Base-by-base conservation (phyloP, 768 basidiomycete genomes). In the Podaxis rugospora region DNA sequence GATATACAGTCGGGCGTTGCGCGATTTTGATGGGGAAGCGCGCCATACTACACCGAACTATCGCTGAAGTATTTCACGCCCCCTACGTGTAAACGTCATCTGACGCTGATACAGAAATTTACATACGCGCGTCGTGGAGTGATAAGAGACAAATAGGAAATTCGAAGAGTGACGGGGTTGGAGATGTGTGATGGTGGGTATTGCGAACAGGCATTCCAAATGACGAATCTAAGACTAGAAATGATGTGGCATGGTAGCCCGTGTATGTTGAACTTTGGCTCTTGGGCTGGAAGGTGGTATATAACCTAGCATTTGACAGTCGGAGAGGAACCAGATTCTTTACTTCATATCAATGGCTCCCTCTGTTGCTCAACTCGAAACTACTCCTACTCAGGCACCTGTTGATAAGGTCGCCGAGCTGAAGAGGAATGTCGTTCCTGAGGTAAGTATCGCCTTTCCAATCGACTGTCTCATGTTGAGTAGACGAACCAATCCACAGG, bases 401-500 rank as follows among this genome's bases (percentile, higher is more conserved):
- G 9, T 14, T 11, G 21, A 49, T 11, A 49, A 27, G 9, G 47
- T 49, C 11, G 25, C 47, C 7, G 25, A 49, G 23, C 21, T 49
- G 47, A 49, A 27, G 23, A 27, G 23, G 47, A 47, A n/a, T 23
- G 11, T 14, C 11, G 47, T 25, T 49, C 47, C 47, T 49, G 47
- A 23, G 25, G 47, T 27, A 23, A 13, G 11, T 23, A 10, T 27
- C 47, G 18, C 7, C 21, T 49, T 10, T 21, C 42, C 6, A 44
- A 18, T 44, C 18, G 42, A 44, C 42, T 3, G n/a, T 9, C 16
- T 9, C 32, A 32, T 7, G 32, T 32, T 16, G 14, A 21, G 18
- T 44, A n/a, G 2, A 44, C 6, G 42, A n/a, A 44, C 18, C 9
- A 18, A 44, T 14, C 18, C 6, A 25, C 50, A 79, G 61, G 79